A percentile compares a stretch with the other conserved stretches of the same genome.
Conservation (phyloP, 495 filamentous ascomycete genomes). For the Annulohypoxylon stygium region DNA sequence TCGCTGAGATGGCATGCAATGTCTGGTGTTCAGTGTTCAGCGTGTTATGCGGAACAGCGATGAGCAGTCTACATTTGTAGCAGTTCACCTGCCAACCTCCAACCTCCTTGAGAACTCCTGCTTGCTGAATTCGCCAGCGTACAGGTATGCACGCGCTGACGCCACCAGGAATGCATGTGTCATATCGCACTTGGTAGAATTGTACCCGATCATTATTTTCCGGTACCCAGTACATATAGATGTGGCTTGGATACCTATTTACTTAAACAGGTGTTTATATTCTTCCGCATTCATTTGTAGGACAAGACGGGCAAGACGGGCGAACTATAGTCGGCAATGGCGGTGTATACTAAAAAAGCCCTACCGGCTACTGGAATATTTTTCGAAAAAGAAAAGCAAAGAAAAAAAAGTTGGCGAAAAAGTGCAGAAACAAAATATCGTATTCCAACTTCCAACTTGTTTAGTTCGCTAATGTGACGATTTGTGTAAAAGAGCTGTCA, state of each 20-base stretch:
- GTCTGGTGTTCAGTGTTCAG: not conserved
- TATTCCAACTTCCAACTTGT: constrained; percentile 28
- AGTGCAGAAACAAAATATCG: constrained; percentile 16
- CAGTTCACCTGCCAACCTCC: constrained; percentile 47
- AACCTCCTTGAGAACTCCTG: not conserved
- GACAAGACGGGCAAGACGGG: not conserved
- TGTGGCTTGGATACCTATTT: not conserved
- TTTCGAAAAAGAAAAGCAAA: not conserved
- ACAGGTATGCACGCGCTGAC: constrained; percentile 17
- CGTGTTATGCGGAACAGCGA: constrained; percentile 9
- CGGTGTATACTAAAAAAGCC: not conserved
- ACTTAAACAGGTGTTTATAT: not conserved
- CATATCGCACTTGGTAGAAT: constrained; percentile 5
- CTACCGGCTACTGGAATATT: not conserved
- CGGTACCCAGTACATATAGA: not conserved
- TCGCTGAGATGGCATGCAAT: constrained; percentile 23
- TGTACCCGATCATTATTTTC: constrained; percentile 9
- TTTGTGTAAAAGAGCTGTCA: constrained; percentile 26
- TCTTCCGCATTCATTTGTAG: not conserved
- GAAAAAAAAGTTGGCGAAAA: constrained; percentile 10
- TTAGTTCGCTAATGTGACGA: constrained; percentile 30
- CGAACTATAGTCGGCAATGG: constrained; percentile 1
- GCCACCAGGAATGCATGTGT: constrained; percentile 35
- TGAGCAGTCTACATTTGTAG: not conserved
- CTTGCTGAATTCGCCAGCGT: constrained; percentile 3